Base-by-base conservation (phyloP, 2,329 filamentous ascomycete genomes). In the Aspergillus versicolor region DNA sequence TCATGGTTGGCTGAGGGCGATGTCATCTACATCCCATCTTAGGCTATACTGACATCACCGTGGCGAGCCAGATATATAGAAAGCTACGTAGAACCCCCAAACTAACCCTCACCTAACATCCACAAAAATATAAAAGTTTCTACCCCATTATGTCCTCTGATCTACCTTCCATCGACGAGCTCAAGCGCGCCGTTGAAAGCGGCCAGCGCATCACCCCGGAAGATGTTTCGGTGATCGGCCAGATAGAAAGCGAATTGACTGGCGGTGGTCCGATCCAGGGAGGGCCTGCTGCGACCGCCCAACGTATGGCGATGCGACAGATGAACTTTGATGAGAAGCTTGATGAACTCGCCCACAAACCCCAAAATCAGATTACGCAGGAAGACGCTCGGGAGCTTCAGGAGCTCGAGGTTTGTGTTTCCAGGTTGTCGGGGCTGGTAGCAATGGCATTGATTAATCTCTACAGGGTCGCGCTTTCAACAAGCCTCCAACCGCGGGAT, bases 381-480 rank as follows among this genome's bases (percentile, higher is more conserved):
- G 60, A 69, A 17, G 70, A 73, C 60, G 71, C 71, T n/a, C 58
- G 63, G 15, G 59, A 70, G 17, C 64, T 72, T 5, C 70, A 73
- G 56, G 63, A 68, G 9, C 63, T 64, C 17, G 71, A 73, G 50
- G 50, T 41, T 50, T 13, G 47, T n/a, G n/a, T 19, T 19, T 8
- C 13, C 22, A 5, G 7, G 11, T n/a, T 17, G 12, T 47, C 15
- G 9, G 17, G 5, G 40, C 21, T 42, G n/a, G 19, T 2, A 12
- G 40, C 4, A 21, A 42, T 12, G 40, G n/a, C 19, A 34, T 34
- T 47, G 17, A 47, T 17, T 8, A 5, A 32, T 8, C 5, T 27
- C 19, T 46, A 43, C n/a, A 74, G 71, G 65, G 66, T 11, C 69
- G 71, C 24, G 70, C 71, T 5, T 74, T 73, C 52, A 69, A 73